These are phyloP conservation scores for Candida nanaspora DNA, from an alignment of 805 yeast species.

Conservation along the genomic window DNA sequence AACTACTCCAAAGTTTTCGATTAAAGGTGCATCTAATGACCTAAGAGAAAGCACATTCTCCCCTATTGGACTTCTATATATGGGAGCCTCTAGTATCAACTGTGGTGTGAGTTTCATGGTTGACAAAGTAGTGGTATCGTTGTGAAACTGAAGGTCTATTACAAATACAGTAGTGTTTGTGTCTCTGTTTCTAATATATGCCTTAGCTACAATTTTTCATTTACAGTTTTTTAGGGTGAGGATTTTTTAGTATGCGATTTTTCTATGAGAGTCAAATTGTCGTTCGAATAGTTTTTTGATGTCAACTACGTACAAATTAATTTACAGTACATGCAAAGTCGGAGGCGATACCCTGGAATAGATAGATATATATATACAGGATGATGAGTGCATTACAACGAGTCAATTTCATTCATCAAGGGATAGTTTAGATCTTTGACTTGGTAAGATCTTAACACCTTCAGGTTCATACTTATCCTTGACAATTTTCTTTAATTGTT, in stretches of 20 bases:
- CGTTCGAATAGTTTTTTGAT: no score
- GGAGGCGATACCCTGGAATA: background rate
- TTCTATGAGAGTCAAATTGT: no score
- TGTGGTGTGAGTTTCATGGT: conserved; percentile 53
- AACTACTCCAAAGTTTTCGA: conserved; percentile 37
- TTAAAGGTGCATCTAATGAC: conserved; percentile 30
- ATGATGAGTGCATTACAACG: background rate
- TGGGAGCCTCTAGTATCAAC: conserved; percentile 40
- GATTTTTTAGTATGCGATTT: no score
- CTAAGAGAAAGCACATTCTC: conserved; percentile 36
- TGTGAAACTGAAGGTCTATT: no score
- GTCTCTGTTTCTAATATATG: no score
- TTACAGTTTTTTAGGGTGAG: no score
- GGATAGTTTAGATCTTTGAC: conserved; percentile 47
- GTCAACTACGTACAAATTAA: no score
- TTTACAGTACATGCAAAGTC: no score
- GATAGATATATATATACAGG: background rate
- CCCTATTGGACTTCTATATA: conserved; percentile 39
- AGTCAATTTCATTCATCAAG: conserved; percentile 31
- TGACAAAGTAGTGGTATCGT: background rate
- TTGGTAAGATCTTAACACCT: conserved; percentile 46
- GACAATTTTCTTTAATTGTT: conserved; percentile 41
- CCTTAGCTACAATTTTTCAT: no score
- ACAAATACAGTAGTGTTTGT: no score
- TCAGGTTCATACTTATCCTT: conserved; percentile 45